Evolutionary conservation across 2,329 filamentous ascomycete species (phyloP).

Genomic region (Epichloe bromicola): DNA sequence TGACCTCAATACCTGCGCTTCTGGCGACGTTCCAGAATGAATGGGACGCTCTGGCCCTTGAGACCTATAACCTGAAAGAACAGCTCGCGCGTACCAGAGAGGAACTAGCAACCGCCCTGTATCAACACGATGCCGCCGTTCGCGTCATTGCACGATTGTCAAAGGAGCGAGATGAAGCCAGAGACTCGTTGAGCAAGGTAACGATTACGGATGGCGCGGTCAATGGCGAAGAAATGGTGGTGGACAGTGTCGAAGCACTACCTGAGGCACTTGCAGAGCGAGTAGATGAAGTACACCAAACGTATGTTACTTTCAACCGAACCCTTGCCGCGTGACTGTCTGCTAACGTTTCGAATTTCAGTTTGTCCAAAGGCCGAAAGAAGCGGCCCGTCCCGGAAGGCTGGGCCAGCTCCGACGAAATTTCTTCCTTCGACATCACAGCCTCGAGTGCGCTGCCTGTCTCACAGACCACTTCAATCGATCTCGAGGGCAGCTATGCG

Average conservation of each 20-base stretch:
- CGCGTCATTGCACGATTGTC: constrained; percentile 84
- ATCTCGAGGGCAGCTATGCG: constrained; percentile 47
- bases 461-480: constrained; percentile 35
- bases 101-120: constrained; percentile 85
- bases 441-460: constrained; percentile 35
- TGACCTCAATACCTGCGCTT: constrained; percentile 91
- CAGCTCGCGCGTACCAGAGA: constrained; percentile 82
- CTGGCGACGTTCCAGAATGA: constrained; percentile 95
- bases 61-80: constrained; percentile 83
- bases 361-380: constrained; percentile 75
- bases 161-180: constrained; percentile 84
- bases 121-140: constrained; percentile 95
- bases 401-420: constrained; percentile 66
- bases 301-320: constrained; percentile 40
- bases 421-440: constrained; percentile 37
- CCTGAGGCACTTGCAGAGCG: constrained; percentile 57
- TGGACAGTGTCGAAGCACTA: constrained; percentile 63
- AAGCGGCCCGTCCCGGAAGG: constrained; percentile 76
- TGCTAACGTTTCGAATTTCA: constrained; percentile 22
- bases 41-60: constrained; percentile 88
- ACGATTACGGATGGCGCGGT: constrained; percentile 49
- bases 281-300: constrained; percentile 69
- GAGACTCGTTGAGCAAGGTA: constrained; percentile 76
- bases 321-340: constrained; percentile 5
- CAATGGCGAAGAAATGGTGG: constrained; percentile 79